Evolutionary conservation across 2,329 filamentous ascomycete genomes (phyloP), one percentile per base, ranked within the genome.

Genomic region (Penicillium verrucosum): DNA sequence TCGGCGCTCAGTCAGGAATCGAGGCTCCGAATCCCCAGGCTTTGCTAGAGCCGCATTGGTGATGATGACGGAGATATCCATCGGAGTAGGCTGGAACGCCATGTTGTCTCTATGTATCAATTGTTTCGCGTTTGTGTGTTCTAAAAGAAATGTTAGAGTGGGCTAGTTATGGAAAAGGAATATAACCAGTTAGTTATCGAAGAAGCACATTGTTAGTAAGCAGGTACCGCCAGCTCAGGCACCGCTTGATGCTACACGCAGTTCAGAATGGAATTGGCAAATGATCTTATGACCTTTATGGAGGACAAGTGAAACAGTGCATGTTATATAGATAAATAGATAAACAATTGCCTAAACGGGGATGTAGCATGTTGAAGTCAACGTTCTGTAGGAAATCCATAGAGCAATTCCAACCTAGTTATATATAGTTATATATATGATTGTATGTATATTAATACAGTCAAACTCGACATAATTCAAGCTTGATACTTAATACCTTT

Each of bases 1-100:
- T 65, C 94, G 90, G 60, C 93, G 89, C 78, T 99, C 94, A 50
- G 91, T 92, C 47, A 87, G 85, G 46, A 79, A 73, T 18, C 70
- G 65, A 3, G 75, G 72, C 40, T 70, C 63, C 14, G 60, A 57
- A 34, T 61, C 49, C 10, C 59, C 37, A 53, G 60, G 34, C 32
- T 51, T 54, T 18, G 50, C 41, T 48, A 63, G 53, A 21, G 56
- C 49, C 7, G 73, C 65, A 34, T 72, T 71, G 44, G 73, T 73
- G 54, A 77, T 73, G 41, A 73, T 64, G 56, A 77, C 73, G 43
- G 74, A 70, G 30, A 77, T 63, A 61, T 77, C 75, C 46, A 63
- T 54, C 4, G 74, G 73, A 0, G 74, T 73, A 25, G 70, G 65
- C 56, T 75, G 71, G 38, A 73, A 75, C 25, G 68, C 64, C 73